Conservation (phyloP, 1,284 basidiomycete species). For the Cutaneotrichosporon sp. region DNA sequence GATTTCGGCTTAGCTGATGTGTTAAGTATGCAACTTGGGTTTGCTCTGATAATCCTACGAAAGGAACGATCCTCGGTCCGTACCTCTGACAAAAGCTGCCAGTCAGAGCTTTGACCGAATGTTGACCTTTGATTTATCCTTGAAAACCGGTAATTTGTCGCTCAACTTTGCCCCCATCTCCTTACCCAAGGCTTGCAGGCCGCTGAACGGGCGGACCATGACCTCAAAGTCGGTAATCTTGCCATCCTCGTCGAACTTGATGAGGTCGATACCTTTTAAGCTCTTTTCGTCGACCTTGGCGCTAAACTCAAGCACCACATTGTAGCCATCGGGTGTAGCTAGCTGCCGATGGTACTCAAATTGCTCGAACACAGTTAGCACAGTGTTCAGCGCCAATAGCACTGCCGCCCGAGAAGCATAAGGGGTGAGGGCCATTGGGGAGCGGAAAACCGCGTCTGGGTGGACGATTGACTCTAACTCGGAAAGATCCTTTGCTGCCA, state of each 20-base stretch:
- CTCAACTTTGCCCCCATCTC: constrained; percentile 11
- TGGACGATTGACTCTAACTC: constrained; percentile 10
- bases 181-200: constrained; percentile 11
- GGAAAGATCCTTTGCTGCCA: constrained; percentile 5
- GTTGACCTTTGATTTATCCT: constrained; percentile 8
- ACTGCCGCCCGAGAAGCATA: constrained; percentile 13
- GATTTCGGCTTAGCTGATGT: too few relatives aligned
- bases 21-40: too few relatives aligned
- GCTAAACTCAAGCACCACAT: constrained; percentile 17
- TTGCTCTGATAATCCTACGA: too few relatives aligned
- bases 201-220: constrained; percentile 15
- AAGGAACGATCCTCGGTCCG: too few relatives aligned
- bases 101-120: too few relatives aligned
- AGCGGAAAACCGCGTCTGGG: constrained; percentile 18
- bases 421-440: constrained; percentile 8
- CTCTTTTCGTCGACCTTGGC: constrained; percentile 10
- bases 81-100: too few relatives aligned
- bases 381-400: constrained; percentile 11
- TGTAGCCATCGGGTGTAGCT: constrained; percentile 8
- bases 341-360: constrained; percentile 18
- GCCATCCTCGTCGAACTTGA: constrained; percentile 14
- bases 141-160: constrained; percentile 11
- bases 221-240: constrained; percentile 18
- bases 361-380: constrained; percentile 14
- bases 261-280: constrained; percentile 18